Percentiles rank a stretch among this genome's conserved stretches.
These are phyloP conservation scores for Myxozyma geophila DNA, from an alignment of 805 yeast species.

Conservation along the genomic window DNA sequence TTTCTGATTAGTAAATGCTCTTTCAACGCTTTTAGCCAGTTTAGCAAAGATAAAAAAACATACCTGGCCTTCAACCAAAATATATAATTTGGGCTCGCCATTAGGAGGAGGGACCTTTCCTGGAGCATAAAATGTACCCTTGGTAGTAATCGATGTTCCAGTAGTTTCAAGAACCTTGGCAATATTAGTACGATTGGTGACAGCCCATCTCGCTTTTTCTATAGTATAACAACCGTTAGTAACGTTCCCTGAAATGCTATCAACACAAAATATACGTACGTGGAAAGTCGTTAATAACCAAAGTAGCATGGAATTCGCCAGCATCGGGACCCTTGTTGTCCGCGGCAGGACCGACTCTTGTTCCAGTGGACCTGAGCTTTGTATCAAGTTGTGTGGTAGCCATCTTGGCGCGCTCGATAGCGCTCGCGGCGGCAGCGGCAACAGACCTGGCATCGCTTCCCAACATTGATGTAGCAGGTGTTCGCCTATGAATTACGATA, in stretches of 20 bases:
- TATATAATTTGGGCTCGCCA: constrained; percentile 71
- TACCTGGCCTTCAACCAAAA: constrained; percentile 70
- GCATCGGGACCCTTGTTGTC: constrained; percentile 62
- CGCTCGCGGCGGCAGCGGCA: constrained; percentile 29
- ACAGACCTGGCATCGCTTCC: constrained; percentile 5
- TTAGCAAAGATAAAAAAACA: background rate
- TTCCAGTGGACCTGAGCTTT: constrained; percentile 40
- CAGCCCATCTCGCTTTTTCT: constrained; percentile 72
- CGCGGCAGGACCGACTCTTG: constrained; percentile 56
- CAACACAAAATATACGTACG: constrained; percentile 42
- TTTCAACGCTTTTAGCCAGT: no score
- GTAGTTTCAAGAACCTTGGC: constrained; percentile 70
- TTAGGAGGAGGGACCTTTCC: constrained; percentile 59
- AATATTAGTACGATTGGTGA: constrained; percentile 68
- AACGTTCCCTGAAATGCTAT: background rate
- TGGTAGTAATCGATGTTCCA: constrained; percentile 75
- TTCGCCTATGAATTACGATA: constrained; percentile 15
- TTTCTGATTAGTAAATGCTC: background rate
- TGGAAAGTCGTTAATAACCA: constrained; percentile 84
- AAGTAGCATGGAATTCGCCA: constrained; percentile 63
- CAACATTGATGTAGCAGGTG: background rate
- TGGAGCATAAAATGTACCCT: constrained; percentile 74
- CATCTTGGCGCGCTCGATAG: constrained; percentile 34
- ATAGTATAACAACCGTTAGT: background rate
- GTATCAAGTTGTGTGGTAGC: constrained; percentile 36